Percentiles rank a stretch among this genome's conserved stretches.
Evolutionary conservation across 2,329 filamentous ascomycete genomes (phyloP).

Genomic region (Dothistroma septosporum): DNA sequence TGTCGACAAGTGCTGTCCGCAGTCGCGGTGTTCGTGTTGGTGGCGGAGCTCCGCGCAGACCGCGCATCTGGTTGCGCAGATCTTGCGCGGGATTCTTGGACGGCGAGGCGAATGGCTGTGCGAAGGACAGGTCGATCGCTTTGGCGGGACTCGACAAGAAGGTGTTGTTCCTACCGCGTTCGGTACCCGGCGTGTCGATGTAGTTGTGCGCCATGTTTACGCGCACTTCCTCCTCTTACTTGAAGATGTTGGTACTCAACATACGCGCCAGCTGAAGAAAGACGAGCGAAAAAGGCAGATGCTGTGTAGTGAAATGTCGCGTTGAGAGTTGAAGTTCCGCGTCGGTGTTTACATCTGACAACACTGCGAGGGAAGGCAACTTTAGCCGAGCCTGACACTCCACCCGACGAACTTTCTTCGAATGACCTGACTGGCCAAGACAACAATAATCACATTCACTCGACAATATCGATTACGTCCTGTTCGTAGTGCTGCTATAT

Average conservation of each 20-base stretch:
- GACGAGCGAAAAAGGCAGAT: background rate
- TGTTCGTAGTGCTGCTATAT: too few species aligned
- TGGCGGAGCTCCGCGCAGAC: constrained; percentile 51
- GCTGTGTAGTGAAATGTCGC: background rate
- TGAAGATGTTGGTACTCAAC: constrained; percentile 8
- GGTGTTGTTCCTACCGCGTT: constrained; percentile 71
- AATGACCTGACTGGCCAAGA: background rate
- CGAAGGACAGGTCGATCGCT: constrained; percentile 74
- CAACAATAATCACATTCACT: background rate
- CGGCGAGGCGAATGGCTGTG: constrained; percentile 80
- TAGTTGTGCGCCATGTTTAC: constrained; percentile 44
- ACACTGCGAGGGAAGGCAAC: background rate
- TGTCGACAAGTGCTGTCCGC: constrained; percentile 66
- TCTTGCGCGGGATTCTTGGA: constrained; percentile 64
- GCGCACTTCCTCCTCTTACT: constrained; percentile 3
- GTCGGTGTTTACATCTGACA: background rate
- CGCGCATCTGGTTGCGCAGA: constrained; percentile 69
- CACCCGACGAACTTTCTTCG: background rate
- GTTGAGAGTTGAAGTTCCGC: background rate
- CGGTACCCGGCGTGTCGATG: constrained; percentile 83
- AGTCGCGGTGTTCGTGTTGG: constrained; percentile 61
- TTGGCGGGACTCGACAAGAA: constrained; percentile 53
- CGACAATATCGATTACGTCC: too few species aligned
- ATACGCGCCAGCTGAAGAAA: constrained; percentile 11
- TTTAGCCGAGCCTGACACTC: background rate